These are phyloP conservation scores for Epichloe bromicola DNA, from an alignment of 2,329 filamentous ascomycete species.

Conservation along the genomic window DNA sequence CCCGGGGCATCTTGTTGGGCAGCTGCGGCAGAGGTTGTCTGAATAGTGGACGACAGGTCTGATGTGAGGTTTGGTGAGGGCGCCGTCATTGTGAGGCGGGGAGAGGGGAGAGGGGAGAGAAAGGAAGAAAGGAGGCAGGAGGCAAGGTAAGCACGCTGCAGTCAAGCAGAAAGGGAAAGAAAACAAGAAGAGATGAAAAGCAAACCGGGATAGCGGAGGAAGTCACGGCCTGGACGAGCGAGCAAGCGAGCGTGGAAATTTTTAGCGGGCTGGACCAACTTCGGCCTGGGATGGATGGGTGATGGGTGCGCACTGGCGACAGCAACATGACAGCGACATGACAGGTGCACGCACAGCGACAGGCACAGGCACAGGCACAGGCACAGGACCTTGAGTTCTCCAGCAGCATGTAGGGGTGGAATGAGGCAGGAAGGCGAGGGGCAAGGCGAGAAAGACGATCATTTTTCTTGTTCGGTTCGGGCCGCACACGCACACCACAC, in stretches of 20 bases:
- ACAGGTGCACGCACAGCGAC: too few species aligned
- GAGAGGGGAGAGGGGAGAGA: slow-evolving; percentile 11
- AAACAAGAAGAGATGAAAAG: slow-evolving; percentile 8
- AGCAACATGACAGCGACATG: too few species aligned
- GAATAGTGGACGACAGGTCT: slow-evolving; percentile 10
- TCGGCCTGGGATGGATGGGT: too few species aligned
- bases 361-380: too few species aligned
- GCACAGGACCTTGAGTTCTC: too few species aligned
- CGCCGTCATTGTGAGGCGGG: slow-evolving; percentile 21
- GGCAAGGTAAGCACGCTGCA: slow-evolving; percentile 12
- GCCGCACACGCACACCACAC: too few species aligned
- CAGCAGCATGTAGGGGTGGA: too few species aligned
- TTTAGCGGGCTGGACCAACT: too few species aligned
- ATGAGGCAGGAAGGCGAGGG: too few species aligned
- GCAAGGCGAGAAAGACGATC: too few species aligned
- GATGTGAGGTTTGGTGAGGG: slow-evolving; percentile 13
- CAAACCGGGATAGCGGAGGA: slow-evolving; percentile 12
- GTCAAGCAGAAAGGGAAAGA: slow-evolving; percentile 15
- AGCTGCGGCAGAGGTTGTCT: slow-evolving; percentile 16
- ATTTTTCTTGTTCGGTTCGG: too few species aligned
- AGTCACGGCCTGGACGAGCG: not conserved
- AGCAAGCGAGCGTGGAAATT: not conserved
- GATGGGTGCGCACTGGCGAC: too few species aligned
- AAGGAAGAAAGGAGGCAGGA: slow-evolving; percentile 13
- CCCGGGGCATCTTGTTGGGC: slow-evolving; percentile 46